Base-by-base conservation (phyloP, 805 yeast species). In the Dipodascopsis uninucleata region DNA sequence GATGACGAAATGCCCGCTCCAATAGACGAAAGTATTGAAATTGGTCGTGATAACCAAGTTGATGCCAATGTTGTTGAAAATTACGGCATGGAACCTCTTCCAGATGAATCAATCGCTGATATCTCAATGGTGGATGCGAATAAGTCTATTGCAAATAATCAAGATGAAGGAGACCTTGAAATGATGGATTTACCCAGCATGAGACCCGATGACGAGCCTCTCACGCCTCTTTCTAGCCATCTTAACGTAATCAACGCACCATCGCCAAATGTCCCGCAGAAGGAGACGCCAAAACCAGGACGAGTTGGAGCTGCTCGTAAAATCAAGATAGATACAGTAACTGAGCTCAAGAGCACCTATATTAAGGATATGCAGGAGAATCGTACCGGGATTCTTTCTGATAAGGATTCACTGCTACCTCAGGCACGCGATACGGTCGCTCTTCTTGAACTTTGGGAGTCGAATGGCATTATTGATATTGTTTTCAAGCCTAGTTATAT, bases 261-360 rank as follows among this genome's bases (percentile, higher is more conserved):
- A n/a, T n/a, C n/a, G n/a, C n/a, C n/a, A n/a, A n/a, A n/a, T n/a
- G n/a, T n/a, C n/a, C n/a, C n/a, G n/a, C 36, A 8, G 10, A 8
- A 29, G 20, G 45, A 43, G 22, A n/a, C 25, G 21, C 8, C 18
- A 2, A 25, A 23, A 31, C 16, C 16, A 34, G 33, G 43, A 32
- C 52, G 45, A 3, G 64, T 59, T 31, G 57, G 60, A 5, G 66
- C 26, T 22, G 22, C 72, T 44, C 68, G 74, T 47, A 72, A 68
- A 52, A 56, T 78, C 22, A 61, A 68, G 26, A 57, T 72, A n/a
- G 84, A 79, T 58, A 53, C 65, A 0, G 58, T 49, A 4, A 71
- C 64, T 16, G 78, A 74, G 35, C 61, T 77, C 31, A 65, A 72
- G n/a, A 61, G 71, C 4, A 76, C 69, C 1, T 52, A 55, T 26